Conservation (phyloP, 2,329 filamentous ascomycete species). For the Coniochaeta hoffmannii region DNA sequence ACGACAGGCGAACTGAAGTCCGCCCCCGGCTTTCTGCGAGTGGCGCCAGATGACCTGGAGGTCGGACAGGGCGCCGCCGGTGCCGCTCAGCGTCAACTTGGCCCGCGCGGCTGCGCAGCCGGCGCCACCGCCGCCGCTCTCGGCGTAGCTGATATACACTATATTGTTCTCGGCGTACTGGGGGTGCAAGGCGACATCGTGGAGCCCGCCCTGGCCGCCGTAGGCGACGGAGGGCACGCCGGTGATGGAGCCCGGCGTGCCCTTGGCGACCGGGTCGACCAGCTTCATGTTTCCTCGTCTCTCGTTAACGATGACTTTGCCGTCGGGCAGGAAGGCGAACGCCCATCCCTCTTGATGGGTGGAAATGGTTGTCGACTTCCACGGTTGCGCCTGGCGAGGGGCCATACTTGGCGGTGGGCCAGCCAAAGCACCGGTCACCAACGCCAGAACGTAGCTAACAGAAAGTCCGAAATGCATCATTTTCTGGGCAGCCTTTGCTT, state of each 20-base stretch:
- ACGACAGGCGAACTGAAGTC: conserved; percentile 22
- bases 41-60: conserved; percentile 26
- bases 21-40: conserved; percentile 19
- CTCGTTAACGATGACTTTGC: conserved; percentile 24
- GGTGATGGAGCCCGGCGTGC: conserved; percentile 20
- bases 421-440: conserved; percentile 19
- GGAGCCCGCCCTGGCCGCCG: conserved; percentile 24
- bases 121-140: conserved; percentile 16
- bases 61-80: conserved; percentile 17
- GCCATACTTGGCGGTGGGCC: conserved; percentile 18
- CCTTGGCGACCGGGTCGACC: conserved; percentile 20
- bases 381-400: conserved; percentile 20
- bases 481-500: conserved; percentile 14
- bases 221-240: conserved; percentile 23
- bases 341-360: conserved; percentile 20
- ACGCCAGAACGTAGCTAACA: conserved; percentile 20
- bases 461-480: conserved; percentile 22
- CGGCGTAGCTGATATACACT: conserved; percentile 25
- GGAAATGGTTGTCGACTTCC: conserved; percentile 13
- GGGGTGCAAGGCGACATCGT: conserved; percentile 25
- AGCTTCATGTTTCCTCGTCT: conserved; percentile 20
- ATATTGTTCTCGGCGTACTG: conserved; percentile 22
- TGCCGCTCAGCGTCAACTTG: conserved; percentile 20
- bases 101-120: conserved; percentile 23
- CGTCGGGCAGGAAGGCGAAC: conserved; percentile 24